Evolutionary conservation across 768 basidiomycete genomes (phyloP), one percentile per base, ranked within the genome.

Genomic region (Leccinum barrowsii): DNA sequence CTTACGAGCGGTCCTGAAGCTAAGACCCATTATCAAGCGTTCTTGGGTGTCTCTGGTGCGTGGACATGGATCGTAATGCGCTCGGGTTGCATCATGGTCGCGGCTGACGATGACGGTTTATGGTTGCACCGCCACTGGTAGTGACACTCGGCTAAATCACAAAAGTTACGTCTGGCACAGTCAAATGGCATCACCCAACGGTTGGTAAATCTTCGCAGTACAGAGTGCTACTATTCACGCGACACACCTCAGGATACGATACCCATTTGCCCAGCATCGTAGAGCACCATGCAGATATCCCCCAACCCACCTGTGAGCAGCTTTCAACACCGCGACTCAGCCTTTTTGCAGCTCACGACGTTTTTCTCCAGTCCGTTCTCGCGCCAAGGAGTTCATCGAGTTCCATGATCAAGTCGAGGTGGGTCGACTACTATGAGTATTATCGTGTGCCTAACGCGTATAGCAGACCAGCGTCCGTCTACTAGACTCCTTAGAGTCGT

Each of bases 391-490:
- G 62, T 94, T 89, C 66, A 78, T 92, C 22, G 90, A 93, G 50
- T 82, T 96, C n/a, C 92, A 94, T 74, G 86, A 92, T 61, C 92
- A 96, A 77, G 90, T 96, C 54, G 82, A 93, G 78, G 94, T 92
- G 63, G 13, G 71, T 34, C 48, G 28, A 46, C 40, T 52, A 13
- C 32, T 49, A 47, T 21, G 35, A 37, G 40, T 19, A 21, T 26
- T 8, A 24, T 51, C 40, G 28, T 30, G 52, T 56, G 4, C 10
- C 47, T 57, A 57, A 64, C 55, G 28, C 42, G 40, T 35, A 28
- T 22, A 24, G 7, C 70, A 99, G 96, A 89, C 92, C 15, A 96
- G 95, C 67, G 82, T 91, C 13, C 80, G 80, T 58, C 82, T 98
- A 19, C 79, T 99, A 54, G 87, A 93, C 67, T 92, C 92, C 1